Conservation (phyloP, 768 basidiomycete genomes). For the Tubosaeta sp. region DNA sequence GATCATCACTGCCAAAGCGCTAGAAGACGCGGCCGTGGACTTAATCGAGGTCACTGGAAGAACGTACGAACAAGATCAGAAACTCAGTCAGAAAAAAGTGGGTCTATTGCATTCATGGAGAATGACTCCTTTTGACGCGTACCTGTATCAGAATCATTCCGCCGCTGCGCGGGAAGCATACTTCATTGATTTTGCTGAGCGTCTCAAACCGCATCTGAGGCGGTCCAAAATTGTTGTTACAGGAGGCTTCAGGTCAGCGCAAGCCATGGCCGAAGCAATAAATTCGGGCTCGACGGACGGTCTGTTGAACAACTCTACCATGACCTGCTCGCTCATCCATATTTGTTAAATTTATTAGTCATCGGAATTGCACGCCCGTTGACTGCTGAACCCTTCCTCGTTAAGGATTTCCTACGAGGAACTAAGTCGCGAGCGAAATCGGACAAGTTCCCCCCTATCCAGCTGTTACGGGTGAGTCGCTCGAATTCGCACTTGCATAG, state of each 20-base stretch:
- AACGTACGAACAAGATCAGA: conserved; percentile 28
- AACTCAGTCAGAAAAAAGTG: conserved; percentile 9
- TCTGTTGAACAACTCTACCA: conserved; percentile 8
- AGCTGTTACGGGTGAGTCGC: conserved; percentile 24
- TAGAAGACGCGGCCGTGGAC: conserved; percentile 35
- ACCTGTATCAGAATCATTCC: conserved; percentile 8
- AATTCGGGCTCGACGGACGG: conserved; percentile 21
- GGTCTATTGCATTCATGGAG: not conserved
- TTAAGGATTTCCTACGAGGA: conserved; percentile 26
- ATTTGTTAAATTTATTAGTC: conserved; percentile 11
- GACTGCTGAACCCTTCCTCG: conserved; percentile 29
- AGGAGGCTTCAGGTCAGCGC: conserved; percentile 28
- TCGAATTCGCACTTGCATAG: not conserved
- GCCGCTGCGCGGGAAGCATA: conserved; percentile 23
- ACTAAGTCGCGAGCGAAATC: conserved; percentile 20
- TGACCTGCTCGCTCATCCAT: not conserved
- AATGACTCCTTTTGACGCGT: not conserved
- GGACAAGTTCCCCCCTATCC: conserved; percentile 37
- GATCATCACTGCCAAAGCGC: conserved; percentile 23
- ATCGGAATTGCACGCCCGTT: conserved; percentile 30
- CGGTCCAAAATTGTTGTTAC: conserved; percentile 28
- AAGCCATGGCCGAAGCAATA: conserved; percentile 29
- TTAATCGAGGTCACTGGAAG: conserved; percentile 41
- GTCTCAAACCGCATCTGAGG: conserved; percentile 20
- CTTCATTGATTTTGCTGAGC: conserved; percentile 30